A percentile compares a stretch with the other conserved stretches of the same genome.
Evolutionary conservation across 2,329 filamentous ascomycete species (phyloP).

Genomic region (Colletotrichum sp.): DNA sequence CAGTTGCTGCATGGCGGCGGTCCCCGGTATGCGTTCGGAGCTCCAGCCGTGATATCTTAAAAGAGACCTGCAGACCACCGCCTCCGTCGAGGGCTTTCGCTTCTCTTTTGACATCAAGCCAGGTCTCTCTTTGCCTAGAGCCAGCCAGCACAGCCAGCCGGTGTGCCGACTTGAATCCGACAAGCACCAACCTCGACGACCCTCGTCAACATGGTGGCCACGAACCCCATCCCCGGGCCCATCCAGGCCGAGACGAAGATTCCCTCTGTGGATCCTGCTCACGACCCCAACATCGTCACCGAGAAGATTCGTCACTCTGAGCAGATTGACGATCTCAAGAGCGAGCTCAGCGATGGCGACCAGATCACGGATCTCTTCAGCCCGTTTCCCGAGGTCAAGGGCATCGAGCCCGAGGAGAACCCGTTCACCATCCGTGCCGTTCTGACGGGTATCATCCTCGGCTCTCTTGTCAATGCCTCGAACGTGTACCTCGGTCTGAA

Average conservation of each 20-base stretch:
- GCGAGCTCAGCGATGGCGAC: slow-evolving; percentile 27
- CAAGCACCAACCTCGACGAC: background rate
- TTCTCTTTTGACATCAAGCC: background rate
- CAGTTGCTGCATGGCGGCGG: background rate
- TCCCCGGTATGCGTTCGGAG: background rate
- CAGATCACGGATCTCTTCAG: slow-evolving; percentile 39
- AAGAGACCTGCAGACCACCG: background rate
- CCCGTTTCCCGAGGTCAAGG: slow-evolving; percentile 46
- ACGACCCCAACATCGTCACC: background rate
- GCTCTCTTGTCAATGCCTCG: slow-evolving; percentile 65
- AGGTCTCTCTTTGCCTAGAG: background rate
- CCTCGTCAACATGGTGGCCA: background rate
- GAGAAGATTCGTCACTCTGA: slow-evolving; percentile 11
- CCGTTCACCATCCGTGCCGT: slow-evolving; percentile 62
- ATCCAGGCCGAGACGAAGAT: slow-evolving; percentile 13
- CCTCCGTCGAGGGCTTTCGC: background rate
- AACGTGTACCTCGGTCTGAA: slow-evolving; percentile 66
- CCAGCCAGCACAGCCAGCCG: slow-evolving; percentile 6
- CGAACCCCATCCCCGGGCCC: background rate
- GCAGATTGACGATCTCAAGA: slow-evolving; percentile 18
- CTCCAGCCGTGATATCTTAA: background rate
- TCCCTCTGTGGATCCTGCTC: background rate
- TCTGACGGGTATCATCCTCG: slow-evolving; percentile 58
- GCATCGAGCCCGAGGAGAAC: slow-evolving; percentile 45
- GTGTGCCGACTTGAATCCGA: background rate